phyloP scores from a whole-genome alignment of 2,329 filamentous ascomycete species.

The Colletotrichum lupini region DNA sequence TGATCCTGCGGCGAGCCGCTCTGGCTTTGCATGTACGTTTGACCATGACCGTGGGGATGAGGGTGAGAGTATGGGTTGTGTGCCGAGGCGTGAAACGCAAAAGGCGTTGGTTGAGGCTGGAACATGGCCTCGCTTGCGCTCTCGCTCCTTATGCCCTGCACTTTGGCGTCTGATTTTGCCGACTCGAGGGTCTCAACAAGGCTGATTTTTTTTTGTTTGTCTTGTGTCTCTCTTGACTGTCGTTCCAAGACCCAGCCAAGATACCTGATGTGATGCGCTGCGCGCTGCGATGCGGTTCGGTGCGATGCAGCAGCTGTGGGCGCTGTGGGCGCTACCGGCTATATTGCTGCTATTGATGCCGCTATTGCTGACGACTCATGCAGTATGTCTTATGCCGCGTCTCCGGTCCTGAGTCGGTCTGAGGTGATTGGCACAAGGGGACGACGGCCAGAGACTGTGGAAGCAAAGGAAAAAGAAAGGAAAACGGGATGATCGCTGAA shows the following conservation, averaged over 20 bases:
- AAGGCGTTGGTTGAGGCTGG: constrained; percentile 64
- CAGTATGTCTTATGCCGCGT: background rate
- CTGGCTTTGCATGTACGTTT: background rate
- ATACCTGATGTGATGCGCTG: background rate
- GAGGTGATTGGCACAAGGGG: background rate
- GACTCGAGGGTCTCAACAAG: background rate
- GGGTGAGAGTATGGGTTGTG: constrained; percentile 8
- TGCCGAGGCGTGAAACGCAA: constrained; percentile 47
- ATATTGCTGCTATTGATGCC: background rate
- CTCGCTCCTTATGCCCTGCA: constrained; percentile 1
- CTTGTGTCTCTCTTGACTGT: background rate
- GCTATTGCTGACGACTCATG: constrained; percentile 15
- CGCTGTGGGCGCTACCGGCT: background rate
- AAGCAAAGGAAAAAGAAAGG: background rate
- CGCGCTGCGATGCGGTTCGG: background rate
- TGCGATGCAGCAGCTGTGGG: background rate
- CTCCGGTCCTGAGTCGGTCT: background rate
- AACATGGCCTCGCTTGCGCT: constrained; percentile 55
- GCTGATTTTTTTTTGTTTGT: background rate
- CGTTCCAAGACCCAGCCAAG: background rate
- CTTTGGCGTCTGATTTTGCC: background rate
- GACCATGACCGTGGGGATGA: background rate
- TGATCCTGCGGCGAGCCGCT: background rate
- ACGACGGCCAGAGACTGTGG: background rate
- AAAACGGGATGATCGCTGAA: background rate